phyloP scores from a whole-genome alignment of 1,139 yeast genomes.

The Geotrichum candidum region DNA sequence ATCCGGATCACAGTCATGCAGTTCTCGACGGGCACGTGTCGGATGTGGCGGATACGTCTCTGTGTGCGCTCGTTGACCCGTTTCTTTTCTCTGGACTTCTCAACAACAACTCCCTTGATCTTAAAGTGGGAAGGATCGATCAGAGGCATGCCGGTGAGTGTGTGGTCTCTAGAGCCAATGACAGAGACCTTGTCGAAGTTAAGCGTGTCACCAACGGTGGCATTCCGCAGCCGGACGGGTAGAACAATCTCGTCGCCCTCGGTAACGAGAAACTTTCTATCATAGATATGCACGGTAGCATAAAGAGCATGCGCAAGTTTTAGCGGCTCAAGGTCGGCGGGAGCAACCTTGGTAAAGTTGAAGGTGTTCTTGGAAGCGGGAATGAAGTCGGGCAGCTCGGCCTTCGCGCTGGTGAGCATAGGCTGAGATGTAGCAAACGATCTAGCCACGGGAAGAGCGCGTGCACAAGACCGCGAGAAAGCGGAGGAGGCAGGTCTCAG shows the following conservation, averaged over 20 bases:
- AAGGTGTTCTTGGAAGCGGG: constrained; percentile 16
- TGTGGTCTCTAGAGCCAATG: constrained; percentile 79
- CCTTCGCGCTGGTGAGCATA: neutral
- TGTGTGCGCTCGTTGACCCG: constrained; percentile 61
- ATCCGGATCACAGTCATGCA: constrained; percentile 76
- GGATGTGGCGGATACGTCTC: constrained; percentile 77
- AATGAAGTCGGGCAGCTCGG: constrained; percentile 15
- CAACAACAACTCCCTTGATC: constrained; percentile 73
- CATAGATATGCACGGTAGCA: constrained; percentile 77
- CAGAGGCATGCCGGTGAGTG: constrained; percentile 49
- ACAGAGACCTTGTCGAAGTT: constrained; percentile 68
- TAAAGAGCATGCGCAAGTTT: constrained; percentile 61
- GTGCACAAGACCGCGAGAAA: neutral
- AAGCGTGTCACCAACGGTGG: constrained; percentile 74
- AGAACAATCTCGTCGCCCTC: constrained; percentile 78
- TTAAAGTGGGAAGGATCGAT: constrained; percentile 51
- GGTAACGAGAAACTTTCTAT: constrained; percentile 82
- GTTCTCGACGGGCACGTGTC: constrained; percentile 73
- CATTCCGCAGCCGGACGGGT: constrained; percentile 71
- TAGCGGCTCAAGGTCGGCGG: constrained; percentile 46
- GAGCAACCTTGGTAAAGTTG: constrained; percentile 10
- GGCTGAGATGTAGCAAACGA: constrained; percentile 1
- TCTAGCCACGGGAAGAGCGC: constrained; percentile 4
- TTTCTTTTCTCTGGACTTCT: constrained; percentile 80
- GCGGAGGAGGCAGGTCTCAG: neutral